A percentile compares a stretch with the other conserved stretches of the same genome.
Conservation (phyloP, 371 early-diverging fungal species). For the Batkoa obscura region DNA sequence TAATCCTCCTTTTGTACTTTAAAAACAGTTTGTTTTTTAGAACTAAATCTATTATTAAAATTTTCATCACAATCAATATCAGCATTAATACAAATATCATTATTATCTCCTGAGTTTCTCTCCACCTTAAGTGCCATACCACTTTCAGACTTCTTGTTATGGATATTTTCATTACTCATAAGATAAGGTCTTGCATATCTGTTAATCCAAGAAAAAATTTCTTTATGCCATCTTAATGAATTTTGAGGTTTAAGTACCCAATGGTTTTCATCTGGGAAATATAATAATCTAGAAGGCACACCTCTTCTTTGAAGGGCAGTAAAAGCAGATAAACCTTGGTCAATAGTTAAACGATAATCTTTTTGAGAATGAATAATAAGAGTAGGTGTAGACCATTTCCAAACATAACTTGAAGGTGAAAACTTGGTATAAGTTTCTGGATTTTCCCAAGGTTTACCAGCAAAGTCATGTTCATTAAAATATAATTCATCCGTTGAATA, state of each 20-base stretch:
- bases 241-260: constrained; percentile 60
- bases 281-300: constrained; percentile 43
- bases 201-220: constrained; percentile 44
- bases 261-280: constrained; percentile 71
- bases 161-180: too few relatives aligned
- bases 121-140: too few relatives aligned
- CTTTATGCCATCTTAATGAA: constrained; percentile 50
- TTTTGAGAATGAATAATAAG: constrained; percentile 50
- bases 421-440: constrained; percentile 32
- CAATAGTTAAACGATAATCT: constrained; percentile 42
- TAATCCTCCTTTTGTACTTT: too few relatives aligned
- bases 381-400: constrained; percentile 63
- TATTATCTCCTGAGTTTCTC: too few relatives aligned
- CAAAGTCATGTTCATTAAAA: constrained; percentile 61
- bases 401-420: constrained; percentile 48
- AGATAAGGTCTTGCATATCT: constrained; percentile 14
- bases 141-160: too few relatives aligned
- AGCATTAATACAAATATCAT: too few relatives aligned
- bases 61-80: too few relatives aligned
- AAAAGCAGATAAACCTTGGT: constrained; percentile 55
- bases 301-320: constrained; percentile 58
- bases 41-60: too few relatives aligned
- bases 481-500: constrained; percentile 66
- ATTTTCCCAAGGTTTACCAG: constrained; percentile 42
- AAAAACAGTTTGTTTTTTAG: too few relatives aligned